Base-by-base conservation (phyloP, 495 filamentous ascomycete species). In the Aspergillus sclerotiicarbonarius region DNA sequence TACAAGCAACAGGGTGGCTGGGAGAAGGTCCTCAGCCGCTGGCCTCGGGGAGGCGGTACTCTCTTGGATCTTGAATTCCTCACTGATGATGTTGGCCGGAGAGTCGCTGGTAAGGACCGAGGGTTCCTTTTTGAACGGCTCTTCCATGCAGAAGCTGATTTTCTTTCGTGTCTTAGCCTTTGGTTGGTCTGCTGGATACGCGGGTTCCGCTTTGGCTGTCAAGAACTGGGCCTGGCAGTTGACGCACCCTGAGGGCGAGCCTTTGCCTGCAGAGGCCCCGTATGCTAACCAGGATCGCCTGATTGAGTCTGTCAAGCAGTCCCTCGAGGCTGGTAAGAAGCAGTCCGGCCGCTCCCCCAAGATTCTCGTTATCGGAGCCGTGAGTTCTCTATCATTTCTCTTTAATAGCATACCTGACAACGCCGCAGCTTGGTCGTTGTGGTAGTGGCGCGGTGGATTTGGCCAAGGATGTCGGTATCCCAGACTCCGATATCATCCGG, bases 41-140 rank as follows among this genome's bases (percentile, higher is more conserved):
- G 92, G 76, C 82, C 88, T 8, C 81, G 87, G 30, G 94, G 92
- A 31, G 88, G 87, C 46, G 93, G 93, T 50, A 89, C 83, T 8
- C 84, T 98, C 21, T 82, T 92, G 46, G 93, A 98, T 63, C 80
- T 98, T 54, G 93, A 98, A 68, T 97, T 97, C 73, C 77, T 97
- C n/a, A 83, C 85, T 16, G 90, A 96, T 62, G 82, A 82, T 32
- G 79, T 68, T 46, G 89, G 90, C n/a, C 80, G 91, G 47, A 80
- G 93, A 67, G 89, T 98, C 43, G 92, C 92, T 62, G 76, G 73
- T 76, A 54, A 61, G 72, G 43, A 19, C 4, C 13, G 10, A 48
- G 16, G 6, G 8, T 31, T 44, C 35, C 29, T n/a, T 12, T 37
- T 80, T 29, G 59, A 45, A 59, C 25, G 5, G 2, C 2, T 25